A percentile compares a stretch with the other conserved stretches of the same genome.
Evolutionary conservation across 345 rosid genomes (phyloP).

Genomic region (Moringa oleifera): DNA sequence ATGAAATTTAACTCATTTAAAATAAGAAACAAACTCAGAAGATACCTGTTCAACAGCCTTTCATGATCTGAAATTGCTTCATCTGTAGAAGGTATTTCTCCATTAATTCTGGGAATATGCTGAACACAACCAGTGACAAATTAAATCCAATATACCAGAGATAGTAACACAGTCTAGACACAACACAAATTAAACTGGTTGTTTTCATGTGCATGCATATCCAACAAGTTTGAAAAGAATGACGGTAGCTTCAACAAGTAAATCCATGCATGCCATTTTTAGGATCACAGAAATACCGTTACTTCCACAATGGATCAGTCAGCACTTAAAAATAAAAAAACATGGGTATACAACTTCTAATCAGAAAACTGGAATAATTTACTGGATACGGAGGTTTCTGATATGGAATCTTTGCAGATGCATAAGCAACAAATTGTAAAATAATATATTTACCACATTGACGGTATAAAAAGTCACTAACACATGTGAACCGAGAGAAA

Average conservation of each 20-base stretch:
- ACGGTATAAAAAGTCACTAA: neutral
- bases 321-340: no score
- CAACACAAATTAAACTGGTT: no score
- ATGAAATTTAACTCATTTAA: conserved; percentile 2
- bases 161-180: neutral
- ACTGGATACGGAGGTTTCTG: neutral
- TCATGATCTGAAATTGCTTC: conserved; percentile 96
- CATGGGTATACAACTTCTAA: neutral
- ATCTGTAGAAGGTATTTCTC: conserved; percentile 89
- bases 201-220: no score
- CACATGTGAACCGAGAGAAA: neutral
- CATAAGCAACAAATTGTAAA: neutral
- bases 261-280: neutral
- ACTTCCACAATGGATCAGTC: neutral
- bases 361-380: neutral
- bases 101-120: conserved; percentile 92
- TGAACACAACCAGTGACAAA: conserved; percentile 19
- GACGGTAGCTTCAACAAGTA: neutral
- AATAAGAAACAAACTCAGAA: neutral
- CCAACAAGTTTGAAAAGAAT: neutral
- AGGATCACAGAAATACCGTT: neutral
- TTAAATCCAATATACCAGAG: neutral
- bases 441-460: neutral
- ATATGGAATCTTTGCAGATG: neutral
- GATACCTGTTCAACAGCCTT: conserved; percentile 71